These are phyloP conservation scores for Aspergillus flavus DNA, from an alignment of 2,329 filamentous ascomycete genomes.

Conservation along the genomic window DNA sequence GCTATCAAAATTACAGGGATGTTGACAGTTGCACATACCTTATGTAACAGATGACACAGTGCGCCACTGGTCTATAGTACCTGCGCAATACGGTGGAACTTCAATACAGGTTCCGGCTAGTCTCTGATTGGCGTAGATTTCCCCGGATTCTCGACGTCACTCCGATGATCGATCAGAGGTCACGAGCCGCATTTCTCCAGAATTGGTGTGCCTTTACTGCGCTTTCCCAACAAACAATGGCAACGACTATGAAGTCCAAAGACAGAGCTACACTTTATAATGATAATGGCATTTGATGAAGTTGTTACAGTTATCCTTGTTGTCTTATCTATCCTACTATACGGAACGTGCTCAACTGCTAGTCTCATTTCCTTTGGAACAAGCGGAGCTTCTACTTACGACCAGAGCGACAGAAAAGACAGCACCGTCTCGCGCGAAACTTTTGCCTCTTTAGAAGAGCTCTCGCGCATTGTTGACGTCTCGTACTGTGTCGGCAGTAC, in stretches of 20 bases:
- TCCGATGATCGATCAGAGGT: neutral
- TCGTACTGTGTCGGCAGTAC: conserved; percentile 88
- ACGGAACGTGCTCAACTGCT: neutral
- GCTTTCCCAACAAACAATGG: neutral
- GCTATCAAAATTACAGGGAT: neutral
- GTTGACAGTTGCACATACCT: neutral
- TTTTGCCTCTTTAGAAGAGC: conserved; percentile 81
- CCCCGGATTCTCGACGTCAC: conserved; percentile 22
- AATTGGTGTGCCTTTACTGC: neutral
- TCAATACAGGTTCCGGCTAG: neutral
- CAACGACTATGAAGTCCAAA: conserved; percentile 8
- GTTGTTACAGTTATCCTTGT: neutral
- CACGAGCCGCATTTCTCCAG: neutral
- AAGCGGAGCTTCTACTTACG: neutral
- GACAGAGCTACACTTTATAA: neutral
- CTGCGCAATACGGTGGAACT: neutral
- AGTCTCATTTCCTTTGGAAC: neutral
- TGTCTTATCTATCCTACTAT: neutral
- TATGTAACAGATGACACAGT: neutral
- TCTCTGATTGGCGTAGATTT: conserved; percentile 8
- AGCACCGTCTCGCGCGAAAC: conserved; percentile 60
- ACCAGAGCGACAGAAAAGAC: conserved; percentile 11
- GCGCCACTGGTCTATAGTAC: neutral
- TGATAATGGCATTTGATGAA: neutral
- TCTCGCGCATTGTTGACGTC: conserved; percentile 90